Base-by-base conservation (phyloP, 2,329 filamentous ascomycete species). In the Penicillium concentricum region DNA sequence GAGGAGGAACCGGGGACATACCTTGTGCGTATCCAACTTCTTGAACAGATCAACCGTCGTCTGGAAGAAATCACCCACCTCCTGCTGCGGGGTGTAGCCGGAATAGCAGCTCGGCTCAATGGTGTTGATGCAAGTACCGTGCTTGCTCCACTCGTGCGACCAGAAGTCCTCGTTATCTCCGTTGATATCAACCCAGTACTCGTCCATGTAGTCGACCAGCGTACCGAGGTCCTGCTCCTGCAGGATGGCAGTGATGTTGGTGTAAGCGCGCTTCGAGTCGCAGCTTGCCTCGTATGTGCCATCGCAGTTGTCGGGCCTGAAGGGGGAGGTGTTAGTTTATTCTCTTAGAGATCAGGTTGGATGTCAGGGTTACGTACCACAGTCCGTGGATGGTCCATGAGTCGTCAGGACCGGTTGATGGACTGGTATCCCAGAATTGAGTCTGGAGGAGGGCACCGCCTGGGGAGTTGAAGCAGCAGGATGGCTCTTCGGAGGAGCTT, bases 141-240 rank as follows among this genome's bases (percentile, higher is more conserved):
- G 87, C 71, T 88, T 89, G 71, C 81, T 79, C 83, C 86, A 90
- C 69, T 90, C 87, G 72, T 89, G 86, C 64, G 84, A 79, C 87
- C 87, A 90, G 65, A 90, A 82, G 28, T 67, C 73, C 64, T 85
- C 81, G 62, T 82, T 79, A 30, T 81, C 69, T 41, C 82, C 82
- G 38, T 78, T 61, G 68, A 83, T 79, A 65, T 82, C 79, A 63
- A 83, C 80, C 84, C 84, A 87, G 73, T 85, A 87, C 1, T 76
- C 81, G 37, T 80, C 71, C 84, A 87, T 86, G 68, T 83, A 83
- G 43, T 70, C 66, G 5, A 87, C 75, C 10, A 84, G 75, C 26
- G 82, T 78, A 24, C 72, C 73, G 55, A 76, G 76, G 58, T 78
- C 80, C 55, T 80, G 80, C 2, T 74, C 71, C 51, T 79, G 62